Conservation (phyloP, 129 eudicot species). For the Centaurea solstitialis region DNA sequence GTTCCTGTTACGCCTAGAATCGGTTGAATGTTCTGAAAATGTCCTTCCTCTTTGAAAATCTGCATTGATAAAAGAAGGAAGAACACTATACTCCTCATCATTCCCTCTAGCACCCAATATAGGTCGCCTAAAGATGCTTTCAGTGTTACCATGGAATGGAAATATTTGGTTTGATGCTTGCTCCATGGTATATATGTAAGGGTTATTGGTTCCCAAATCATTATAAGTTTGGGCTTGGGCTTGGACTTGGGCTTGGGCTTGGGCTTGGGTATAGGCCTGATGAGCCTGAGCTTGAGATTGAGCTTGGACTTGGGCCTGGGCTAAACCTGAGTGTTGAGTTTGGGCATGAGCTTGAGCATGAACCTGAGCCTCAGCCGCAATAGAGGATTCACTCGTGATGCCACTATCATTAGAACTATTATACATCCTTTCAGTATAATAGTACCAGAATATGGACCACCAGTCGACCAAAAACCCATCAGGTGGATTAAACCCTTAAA, state of each 20-base stretch:
- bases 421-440: neutral
- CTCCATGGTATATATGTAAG: neutral
- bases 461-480: constrained; percentile 9
- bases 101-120: neutral
- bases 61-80: neutral
- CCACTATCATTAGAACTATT: neutral
- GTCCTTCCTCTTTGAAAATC: neutral
- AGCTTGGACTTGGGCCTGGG: neutral
- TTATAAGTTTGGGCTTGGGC: neutral
- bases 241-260: neutral
- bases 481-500: constrained; percentile 6
- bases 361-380: neutral
- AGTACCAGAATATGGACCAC: constrained; percentile 8
- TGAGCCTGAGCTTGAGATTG: neutral
- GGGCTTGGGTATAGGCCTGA: too few relatives aligned
- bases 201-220: neutral
- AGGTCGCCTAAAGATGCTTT: neutral
- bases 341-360: neutral
- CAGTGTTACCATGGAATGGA: neutral
- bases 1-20: neutral
- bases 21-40: neutral
- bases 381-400: neutral
- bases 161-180: neutral
- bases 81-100: neutral
- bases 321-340: neutral